Evolutionary conservation across 2,329 filamentous ascomycete species (phyloP).

Genomic region (Coniochaeta prunicola): DNA sequence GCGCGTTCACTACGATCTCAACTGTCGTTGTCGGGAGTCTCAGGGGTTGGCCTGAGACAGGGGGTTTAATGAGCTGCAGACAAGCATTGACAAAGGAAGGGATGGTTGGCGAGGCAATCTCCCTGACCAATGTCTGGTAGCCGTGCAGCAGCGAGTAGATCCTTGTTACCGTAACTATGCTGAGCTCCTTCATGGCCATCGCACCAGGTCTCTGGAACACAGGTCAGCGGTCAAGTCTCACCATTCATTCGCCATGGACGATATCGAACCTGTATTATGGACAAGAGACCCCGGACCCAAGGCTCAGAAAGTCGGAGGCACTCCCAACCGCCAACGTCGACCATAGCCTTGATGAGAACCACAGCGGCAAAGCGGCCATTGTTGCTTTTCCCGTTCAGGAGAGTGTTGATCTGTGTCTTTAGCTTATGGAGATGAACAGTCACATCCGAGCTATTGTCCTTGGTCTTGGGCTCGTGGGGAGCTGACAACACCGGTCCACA

Average conservation of each 20-base stretch:
- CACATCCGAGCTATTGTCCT: slow-evolving; percentile 55
- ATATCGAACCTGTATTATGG: slow-evolving; percentile 62
- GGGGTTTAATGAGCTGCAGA: slow-evolving; percentile 54
- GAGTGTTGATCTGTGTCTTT: slow-evolving; percentile 67
- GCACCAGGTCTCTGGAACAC: slow-evolving; percentile 67
- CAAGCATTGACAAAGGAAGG: slow-evolving; percentile 67
- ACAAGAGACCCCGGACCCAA: slow-evolving; percentile 73
- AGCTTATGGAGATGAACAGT: slow-evolving; percentile 72
- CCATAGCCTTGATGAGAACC: slow-evolving; percentile 68
- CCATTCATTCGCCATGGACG: background rate
- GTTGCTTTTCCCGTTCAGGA: slow-evolving; percentile 68
- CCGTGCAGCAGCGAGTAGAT: slow-evolving; percentile 79
- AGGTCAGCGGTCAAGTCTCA: slow-evolving; percentile 12
- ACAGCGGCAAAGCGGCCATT: slow-evolving; percentile 74
- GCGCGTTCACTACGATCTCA: slow-evolving; percentile 63
- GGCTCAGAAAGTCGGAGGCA: slow-evolving; percentile 63
- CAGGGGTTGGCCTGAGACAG: slow-evolving; percentile 27
- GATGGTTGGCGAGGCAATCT: slow-evolving; percentile 79
- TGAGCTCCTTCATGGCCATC: slow-evolving; percentile 65
- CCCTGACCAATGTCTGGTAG: slow-evolving; percentile 75
- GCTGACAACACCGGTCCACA: slow-evolving; percentile 57
- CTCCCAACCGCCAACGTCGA: slow-evolving; percentile 83
- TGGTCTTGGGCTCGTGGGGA: slow-evolving; percentile 50
- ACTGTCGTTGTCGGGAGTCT: slow-evolving; percentile 43
- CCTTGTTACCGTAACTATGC: slow-evolving; percentile 68